phyloP scores from a whole-genome alignment of 495 filamentous ascomycete genomes.

The Aspergillus funiculosus region DNA sequence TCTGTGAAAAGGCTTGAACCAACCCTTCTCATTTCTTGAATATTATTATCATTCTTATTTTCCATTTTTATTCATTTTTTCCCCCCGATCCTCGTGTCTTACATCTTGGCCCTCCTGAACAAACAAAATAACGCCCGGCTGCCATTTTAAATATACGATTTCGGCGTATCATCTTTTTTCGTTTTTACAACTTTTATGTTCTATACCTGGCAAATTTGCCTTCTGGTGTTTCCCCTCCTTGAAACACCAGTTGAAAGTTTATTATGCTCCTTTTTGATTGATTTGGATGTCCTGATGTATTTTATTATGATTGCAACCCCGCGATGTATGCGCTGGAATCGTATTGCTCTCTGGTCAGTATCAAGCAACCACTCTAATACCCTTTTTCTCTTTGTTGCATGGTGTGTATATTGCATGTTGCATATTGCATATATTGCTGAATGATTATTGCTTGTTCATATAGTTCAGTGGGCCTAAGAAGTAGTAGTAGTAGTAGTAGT shows the following conservation, averaged over 20 bases:
- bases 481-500: too few relatives aligned
- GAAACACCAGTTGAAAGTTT: neutral
- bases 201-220: conserved; percentile 21
- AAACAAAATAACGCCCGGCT: conserved; percentile 5
- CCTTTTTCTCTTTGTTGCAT: neutral
- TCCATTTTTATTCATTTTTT: neutral
- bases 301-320: conserved; percentile 6
- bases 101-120: conserved; percentile 1
- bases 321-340: neutral
- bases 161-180: conserved; percentile 7
- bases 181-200: conserved; percentile 14
- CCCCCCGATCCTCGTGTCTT: too few relatives aligned
- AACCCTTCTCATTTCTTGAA: conserved; percentile 19
- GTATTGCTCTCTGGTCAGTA: neutral
- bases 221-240: conserved; percentile 49
- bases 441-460: too few relatives aligned
- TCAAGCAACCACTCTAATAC: neutral
- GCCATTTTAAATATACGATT: conserved; percentile 2
- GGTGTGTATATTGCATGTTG: neutral
- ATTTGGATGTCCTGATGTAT: conserved; percentile 7
- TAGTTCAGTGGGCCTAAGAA: too few relatives aligned
- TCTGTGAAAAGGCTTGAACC: conserved; percentile 36
- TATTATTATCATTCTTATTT: conserved; percentile 20
- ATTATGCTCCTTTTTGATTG: neutral
- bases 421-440: too few relatives aligned